These are phyloP conservation scores for Penicillium sclerotiorum DNA, from an alignment of 2,329 filamentous ascomycete species.

Conservation along the genomic window DNA sequence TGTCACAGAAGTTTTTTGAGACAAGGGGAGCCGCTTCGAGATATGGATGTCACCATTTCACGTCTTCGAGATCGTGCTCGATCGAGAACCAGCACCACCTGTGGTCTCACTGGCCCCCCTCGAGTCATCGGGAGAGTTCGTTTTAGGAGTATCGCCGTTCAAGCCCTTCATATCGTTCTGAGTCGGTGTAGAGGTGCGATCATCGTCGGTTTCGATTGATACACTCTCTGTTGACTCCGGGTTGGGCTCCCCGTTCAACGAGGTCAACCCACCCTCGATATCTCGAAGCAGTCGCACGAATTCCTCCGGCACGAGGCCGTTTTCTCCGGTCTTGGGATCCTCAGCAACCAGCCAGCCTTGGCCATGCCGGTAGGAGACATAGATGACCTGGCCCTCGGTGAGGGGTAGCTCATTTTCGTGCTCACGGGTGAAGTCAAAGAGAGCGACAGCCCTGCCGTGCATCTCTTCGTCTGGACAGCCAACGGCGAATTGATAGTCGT, in stretches of 20 bases:
- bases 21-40: constrained; percentile 16
- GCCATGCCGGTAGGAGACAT: constrained; percentile 93
- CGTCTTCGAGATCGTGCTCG: constrained; percentile 18
- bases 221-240: constrained; percentile 51
- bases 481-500: constrained; percentile 93
- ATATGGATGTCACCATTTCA: constrained; percentile 9
- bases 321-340: constrained; percentile 91
- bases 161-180: constrained; percentile 24
- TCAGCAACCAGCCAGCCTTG: constrained; percentile 98
- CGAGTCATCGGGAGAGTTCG: constrained; percentile 1
- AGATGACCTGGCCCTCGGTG: constrained; percentile 91
- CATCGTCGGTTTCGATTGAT: constrained; percentile 49
- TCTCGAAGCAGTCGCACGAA: constrained; percentile 91
- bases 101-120: constrained; percentile 6
- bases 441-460: constrained; percentile 91
- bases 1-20: too few relatives aligned
- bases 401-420: constrained; percentile 95
- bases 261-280: constrained; percentile 86
- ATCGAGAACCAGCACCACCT: constrained; percentile 14
- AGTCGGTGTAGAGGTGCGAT: constrained; percentile 36
- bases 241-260: constrained; percentile 60
- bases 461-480: constrained; percentile 96
- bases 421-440: constrained; percentile 93
- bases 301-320: constrained; percentile 91
- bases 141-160: constrained; percentile 13